Conservation (phyloP, 805 yeast species). For the Cyberlindnera mycetangii region DNA sequence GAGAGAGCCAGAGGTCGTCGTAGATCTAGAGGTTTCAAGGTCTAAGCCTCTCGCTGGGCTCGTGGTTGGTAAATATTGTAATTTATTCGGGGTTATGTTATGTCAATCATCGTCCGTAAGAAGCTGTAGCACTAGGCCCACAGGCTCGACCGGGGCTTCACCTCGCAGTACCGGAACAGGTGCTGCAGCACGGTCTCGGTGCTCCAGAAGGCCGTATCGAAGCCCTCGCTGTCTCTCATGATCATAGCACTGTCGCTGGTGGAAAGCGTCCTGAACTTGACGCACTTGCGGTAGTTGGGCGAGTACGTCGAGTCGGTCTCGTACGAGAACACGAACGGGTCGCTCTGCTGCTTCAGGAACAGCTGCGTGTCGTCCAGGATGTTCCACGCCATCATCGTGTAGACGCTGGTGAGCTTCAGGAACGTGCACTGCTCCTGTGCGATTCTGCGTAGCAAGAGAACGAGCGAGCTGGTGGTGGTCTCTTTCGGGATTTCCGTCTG, state of each 20-base stretch:
- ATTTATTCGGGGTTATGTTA: slow-evolving; percentile 18
- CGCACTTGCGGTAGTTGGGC: slow-evolving; percentile 17
- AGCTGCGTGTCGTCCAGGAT: slow-evolving; percentile 18
- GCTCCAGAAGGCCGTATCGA: slow-evolving; percentile 24
- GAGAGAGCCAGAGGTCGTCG: slow-evolving; percentile 99
- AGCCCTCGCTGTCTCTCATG: background rate
- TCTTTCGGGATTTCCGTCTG: slow-evolving; percentile 19
- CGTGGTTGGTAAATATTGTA: slow-evolving; percentile 15
- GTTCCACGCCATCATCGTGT: slow-evolving; percentile 23
- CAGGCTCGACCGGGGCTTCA: slow-evolving; percentile 5
- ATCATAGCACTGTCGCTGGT: background rate
- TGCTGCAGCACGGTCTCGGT: slow-evolving; percentile 13
- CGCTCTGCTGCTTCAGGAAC: background rate
- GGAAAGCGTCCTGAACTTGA: slow-evolving; percentile 3
- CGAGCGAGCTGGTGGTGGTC: slow-evolving; percentile 7
- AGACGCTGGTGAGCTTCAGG: slow-evolving; percentile 5
- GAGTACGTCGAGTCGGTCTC: slow-evolving; percentile 14
- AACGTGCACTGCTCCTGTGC: background rate
- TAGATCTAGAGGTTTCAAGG: slow-evolving; percentile 99
- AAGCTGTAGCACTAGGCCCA: slow-evolving; percentile 17
- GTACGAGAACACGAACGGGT: slow-evolving; percentile 16
- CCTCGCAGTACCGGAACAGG: slow-evolving; percentile 6
- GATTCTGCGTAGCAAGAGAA: background rate
- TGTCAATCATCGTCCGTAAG: slow-evolving; percentile 16
- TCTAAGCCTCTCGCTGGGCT: slow-evolving; percentile 49